These are phyloP conservation scores for Macrolepiota fuliginosa DNA, from an alignment of 768 basidiomycete species.

Conservation along the genomic window DNA sequence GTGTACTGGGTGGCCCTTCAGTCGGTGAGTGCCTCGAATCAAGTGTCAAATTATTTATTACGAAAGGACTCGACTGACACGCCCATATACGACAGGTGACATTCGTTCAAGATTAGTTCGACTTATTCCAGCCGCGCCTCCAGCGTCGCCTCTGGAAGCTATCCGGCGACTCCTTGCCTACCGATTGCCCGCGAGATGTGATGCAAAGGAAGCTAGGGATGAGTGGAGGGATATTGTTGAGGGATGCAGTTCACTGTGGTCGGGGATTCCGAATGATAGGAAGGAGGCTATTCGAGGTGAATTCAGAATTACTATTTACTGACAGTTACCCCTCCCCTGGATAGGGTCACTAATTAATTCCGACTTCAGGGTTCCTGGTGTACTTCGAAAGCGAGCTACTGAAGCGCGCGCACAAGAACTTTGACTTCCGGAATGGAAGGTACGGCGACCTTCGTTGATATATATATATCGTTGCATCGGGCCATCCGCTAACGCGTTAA, in stretches of 20 bases:
- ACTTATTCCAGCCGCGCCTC: conserved; percentile 68
- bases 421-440: conserved; percentile 91
- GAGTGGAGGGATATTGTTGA: conserved; percentile 93
- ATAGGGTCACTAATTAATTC: background rate
- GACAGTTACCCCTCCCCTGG: background rate
- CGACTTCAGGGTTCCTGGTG: conserved; percentile 75
- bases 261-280: conserved; percentile 82
- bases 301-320: background rate
- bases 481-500: background rate
- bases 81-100: conserved; percentile 52
- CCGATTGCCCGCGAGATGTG: conserved; percentile 66
- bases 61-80: background rate
- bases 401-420: conserved; percentile 89
- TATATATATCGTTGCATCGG: background rate
- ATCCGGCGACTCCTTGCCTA: conserved; percentile 79
- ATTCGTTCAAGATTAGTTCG: conserved; percentile 88
- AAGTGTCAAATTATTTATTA: background rate
- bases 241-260: conserved; percentile 78
- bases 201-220: conserved; percentile 77
- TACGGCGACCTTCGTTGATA: conserved; percentile 22
- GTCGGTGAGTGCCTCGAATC: conserved; percentile 48
- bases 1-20: conserved; percentile 85
- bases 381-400: conserved; percentile 88
- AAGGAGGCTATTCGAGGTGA: conserved; percentile 89
- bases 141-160: conserved; percentile 61